A percentile compares a stretch with the other conserved stretches of the same genome.
Conservation (phyloP, 495 filamentous ascomycete genomes). For the Pyronema domesticum region DNA sequence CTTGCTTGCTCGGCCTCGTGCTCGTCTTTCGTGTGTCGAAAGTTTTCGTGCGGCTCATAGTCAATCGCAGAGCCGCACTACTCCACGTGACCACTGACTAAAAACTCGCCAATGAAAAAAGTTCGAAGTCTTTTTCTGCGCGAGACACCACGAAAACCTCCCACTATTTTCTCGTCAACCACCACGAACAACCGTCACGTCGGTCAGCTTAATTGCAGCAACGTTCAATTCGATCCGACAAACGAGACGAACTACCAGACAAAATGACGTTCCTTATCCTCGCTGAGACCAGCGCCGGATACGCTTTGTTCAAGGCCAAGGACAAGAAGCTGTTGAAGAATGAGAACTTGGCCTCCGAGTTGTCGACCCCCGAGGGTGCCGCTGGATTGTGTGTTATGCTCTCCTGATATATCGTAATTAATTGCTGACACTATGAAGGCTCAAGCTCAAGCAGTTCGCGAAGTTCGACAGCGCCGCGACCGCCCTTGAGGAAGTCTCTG, state of each 20-base stretch:
- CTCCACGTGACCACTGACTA: neutral
- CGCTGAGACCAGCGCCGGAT: constrained; percentile 86
- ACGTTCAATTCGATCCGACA: neutral
- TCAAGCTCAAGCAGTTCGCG: constrained; percentile 90
- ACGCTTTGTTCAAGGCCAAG: constrained; percentile 91
- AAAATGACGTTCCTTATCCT: constrained; percentile 65
- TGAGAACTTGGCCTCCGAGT: constrained; percentile 54
- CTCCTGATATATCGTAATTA: neutral
- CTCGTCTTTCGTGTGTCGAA: neutral
- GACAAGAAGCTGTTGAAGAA: constrained; percentile 94
- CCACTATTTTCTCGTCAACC: neutral
- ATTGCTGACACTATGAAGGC: constrained; percentile 30
- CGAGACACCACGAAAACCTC: neutral
- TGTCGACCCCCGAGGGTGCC: constrained; percentile 65
- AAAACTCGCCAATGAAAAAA: neutral
- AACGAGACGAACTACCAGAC: neutral
- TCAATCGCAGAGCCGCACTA: neutral
- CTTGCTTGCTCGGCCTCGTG: too few relatives aligned
- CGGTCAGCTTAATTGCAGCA: neutral
- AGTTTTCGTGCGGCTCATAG: neutral
- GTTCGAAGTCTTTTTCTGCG: neutral
- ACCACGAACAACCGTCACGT: neutral
- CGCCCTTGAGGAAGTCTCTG: constrained; percentile 74
- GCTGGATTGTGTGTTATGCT: constrained; percentile 54
- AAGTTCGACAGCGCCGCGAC: constrained; percentile 85